Base-by-base conservation (phyloP, 176 grass and related monocot species). In the Zoysia pacifica region DNA sequence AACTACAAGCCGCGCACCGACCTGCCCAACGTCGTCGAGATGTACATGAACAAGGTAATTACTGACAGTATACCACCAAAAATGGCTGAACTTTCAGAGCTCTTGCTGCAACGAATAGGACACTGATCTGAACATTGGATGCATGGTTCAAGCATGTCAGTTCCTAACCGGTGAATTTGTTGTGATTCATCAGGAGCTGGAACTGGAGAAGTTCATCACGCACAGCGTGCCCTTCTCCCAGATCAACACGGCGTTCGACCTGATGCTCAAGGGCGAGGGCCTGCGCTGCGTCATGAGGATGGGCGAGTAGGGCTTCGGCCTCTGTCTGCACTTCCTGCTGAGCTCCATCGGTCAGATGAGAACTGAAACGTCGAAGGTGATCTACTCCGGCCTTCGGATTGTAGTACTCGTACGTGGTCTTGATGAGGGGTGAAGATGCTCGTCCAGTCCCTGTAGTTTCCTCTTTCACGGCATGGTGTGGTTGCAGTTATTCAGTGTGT, bases 221-320 rank as follows among this genome's bases (percentile, higher is more conserved):
- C 95, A 97, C 78, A 94, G 50, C 48, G 91, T 94, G 15, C 77
- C 91, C 0, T 90, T 97, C 85, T 92, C 91, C 4, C 78, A 94
- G 82, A 97, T 97, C 86, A 97, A 94, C 83, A 97, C 87, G 49
- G 89, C 94, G 0, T 97, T 97, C 60, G 94, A 97, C 12, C 89
- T 88, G 52, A 94, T 97, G 94, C 90, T 97, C 54, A 94, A 86
- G 46, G 91, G 91, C 5, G 82, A 94, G 74, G 45, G 91, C 58
- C 76, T 97, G 37, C 89, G 91, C 15, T 97, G 94, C 78, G 83
- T 97, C 74, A 97, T 97, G 68, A 76, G 48, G 43, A 97, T 97
- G 94, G 91, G 80, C 3, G 89, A 77, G 2, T 97, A 87, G 81
- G 78, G 40, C 5, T 15, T 40, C 56, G 49, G 51, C 50, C 19